These are phyloP conservation scores for Chrysochromulina tobinii DNA, from an alignment of 78 protist species.

Conservation along the genomic window DNA sequence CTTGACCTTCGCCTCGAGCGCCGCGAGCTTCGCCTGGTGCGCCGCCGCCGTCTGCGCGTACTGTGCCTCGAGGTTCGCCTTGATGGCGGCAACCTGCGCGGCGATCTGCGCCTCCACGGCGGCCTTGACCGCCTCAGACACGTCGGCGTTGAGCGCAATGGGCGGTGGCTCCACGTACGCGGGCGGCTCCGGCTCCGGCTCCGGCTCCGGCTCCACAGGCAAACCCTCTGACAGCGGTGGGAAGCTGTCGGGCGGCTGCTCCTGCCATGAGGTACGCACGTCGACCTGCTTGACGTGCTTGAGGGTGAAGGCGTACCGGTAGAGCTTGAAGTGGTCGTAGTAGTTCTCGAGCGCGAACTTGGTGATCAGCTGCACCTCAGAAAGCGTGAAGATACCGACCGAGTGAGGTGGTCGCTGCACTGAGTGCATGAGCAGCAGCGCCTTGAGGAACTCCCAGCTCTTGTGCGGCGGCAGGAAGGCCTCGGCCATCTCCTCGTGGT, in stretches of 20 bases:
- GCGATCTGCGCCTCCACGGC: background rate
- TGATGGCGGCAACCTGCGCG: background rate
- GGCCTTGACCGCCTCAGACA: background rate
- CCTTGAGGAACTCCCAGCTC: background rate
- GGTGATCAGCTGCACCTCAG: background rate
- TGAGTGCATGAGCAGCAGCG: background rate
- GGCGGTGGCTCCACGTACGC: background rate
- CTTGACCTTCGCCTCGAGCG: background rate
- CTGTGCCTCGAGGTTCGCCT: background rate
- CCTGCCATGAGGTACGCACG: background rate
- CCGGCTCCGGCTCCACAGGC: background rate
- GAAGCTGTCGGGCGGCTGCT: background rate
- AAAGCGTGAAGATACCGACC: background rate
- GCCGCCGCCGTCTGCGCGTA: background rate
- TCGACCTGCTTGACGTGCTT: background rate
- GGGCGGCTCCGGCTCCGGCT: background rate
- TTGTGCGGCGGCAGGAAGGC: background rate
- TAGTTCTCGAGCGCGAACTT: background rate
- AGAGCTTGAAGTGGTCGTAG: background rate
- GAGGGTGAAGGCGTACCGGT: background rate
- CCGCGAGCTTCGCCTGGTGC: background rate
- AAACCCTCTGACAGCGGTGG: background rate
- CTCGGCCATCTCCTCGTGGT: background rate
- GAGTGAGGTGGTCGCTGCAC: slow-evolving; percentile 5
- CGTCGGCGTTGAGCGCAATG: background rate